phyloP scores from a whole-genome alignment of 768 basidiomycete species.

The Phylloporus sp. region DNA sequence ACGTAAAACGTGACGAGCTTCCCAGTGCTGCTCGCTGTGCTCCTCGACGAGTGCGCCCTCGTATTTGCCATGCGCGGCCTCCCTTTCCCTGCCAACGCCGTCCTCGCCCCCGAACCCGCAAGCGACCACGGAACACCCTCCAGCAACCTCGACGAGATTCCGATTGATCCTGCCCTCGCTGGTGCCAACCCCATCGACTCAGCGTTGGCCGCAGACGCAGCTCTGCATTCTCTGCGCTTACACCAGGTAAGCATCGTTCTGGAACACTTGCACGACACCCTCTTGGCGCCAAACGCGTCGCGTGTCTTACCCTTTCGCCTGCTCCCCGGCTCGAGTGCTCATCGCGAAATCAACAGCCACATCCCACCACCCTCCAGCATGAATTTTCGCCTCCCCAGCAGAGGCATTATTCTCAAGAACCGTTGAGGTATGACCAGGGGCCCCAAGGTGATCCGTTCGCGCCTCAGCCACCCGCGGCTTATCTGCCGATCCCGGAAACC shows the following conservation, averaged over 20 bases:
- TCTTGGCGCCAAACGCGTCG: constrained; percentile 57
- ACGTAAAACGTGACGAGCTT: constrained; percentile 31
- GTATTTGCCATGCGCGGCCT: constrained; percentile 52
- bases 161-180: constrained; percentile 76
- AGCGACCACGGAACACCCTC: constrained; percentile 59
- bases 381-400: constrained; percentile 13
- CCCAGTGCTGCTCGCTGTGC: constrained; percentile 31
- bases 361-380: constrained; percentile 30
- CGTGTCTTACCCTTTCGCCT: constrained; percentile 42
- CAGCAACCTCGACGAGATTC: constrained; percentile 61
- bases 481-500: constrained; percentile 45
- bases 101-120: constrained; percentile 52
- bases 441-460: constrained; percentile 85
- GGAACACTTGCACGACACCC: constrained; percentile 13
- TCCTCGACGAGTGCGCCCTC: constrained; percentile 33
- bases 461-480: constrained; percentile 53
- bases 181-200: constrained; percentile 49
- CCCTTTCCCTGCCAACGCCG: constrained; percentile 42
- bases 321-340: constrained; percentile 13
- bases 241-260: constrained; percentile 38
- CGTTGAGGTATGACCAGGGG: constrained; percentile 61
- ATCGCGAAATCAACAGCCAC: constrained; percentile 20
- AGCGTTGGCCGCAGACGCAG: constrained; percentile 36
- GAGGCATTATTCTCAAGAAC: constrained; percentile 29
- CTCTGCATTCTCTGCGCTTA: constrained; percentile 7